Evolutionary conservation across 2,329 filamentous ascomycete species (phyloP).

Genomic region (Grosmannia penicillata): DNA sequence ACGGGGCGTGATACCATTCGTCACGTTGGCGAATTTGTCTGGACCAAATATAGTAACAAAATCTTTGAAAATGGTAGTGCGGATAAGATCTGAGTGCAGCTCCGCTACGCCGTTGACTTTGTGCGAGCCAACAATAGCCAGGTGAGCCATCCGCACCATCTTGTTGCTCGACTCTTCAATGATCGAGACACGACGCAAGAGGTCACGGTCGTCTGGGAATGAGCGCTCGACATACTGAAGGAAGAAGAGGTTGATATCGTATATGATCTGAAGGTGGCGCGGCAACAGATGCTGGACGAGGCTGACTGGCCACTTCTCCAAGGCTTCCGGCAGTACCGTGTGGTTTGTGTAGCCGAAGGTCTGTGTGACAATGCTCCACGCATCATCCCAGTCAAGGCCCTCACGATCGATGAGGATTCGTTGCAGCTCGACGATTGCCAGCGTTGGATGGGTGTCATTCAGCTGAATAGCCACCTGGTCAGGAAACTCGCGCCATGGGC

Average conservation of each 20-base stretch:
- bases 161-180: slow-evolving; percentile 95
- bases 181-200: slow-evolving; percentile 80
- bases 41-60: slow-evolving; percentile 90
- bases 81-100: slow-evolving; percentile 92
- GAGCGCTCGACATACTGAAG: slow-evolving; percentile 77
- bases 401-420: slow-evolving; percentile 83
- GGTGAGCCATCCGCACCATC: slow-evolving; percentile 94
- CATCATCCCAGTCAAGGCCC: slow-evolving; percentile 82
- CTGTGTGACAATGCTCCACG: slow-evolving; percentile 66
- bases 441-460: slow-evolving; percentile 92
- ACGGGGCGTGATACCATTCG: slow-evolving; percentile 91
- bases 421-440: slow-evolving; percentile 91
- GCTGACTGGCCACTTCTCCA: slow-evolving; percentile 97
- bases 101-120: slow-evolving; percentile 99
- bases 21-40: slow-evolving; percentile 98
- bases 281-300: slow-evolving; percentile 85
- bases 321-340: slow-evolving; percentile 87
- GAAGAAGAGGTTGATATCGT: slow-evolving; percentile 94
- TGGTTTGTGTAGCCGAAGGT: slow-evolving; percentile 97
- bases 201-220: slow-evolving; percentile 79
- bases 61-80: slow-evolving; percentile 98
- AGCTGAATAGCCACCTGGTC: slow-evolving; percentile 95
- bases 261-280: slow-evolving; percentile 91
- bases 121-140: slow-evolving; percentile 93
- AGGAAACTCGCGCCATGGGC: slow-evolving; percentile 80